Conservation (phyloP, 2,329 filamentous ascomycete genomes). For the Clonostachys chloroleuca region DNA sequence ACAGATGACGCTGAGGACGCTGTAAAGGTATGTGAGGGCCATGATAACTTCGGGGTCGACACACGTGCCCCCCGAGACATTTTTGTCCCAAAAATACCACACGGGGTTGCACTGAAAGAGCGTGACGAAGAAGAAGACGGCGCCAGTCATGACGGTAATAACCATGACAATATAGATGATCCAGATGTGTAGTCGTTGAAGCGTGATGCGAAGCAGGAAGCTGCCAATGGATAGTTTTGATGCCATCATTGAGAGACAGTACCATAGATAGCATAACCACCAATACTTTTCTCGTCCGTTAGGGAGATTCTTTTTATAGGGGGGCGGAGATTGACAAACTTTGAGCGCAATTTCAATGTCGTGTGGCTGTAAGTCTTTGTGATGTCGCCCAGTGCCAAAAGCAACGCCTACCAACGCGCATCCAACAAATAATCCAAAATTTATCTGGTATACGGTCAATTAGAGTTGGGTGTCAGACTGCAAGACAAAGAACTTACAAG, state of each 20-base stretch:
- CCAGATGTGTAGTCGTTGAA: slow-evolving; percentile 21
- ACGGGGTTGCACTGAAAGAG: slow-evolving; percentile 33
- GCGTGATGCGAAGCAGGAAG: slow-evolving; percentile 33
- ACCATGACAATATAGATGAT: slow-evolving; percentile 28
- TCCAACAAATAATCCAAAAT: slow-evolving; percentile 12
- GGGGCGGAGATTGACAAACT: slow-evolving; percentile 11
- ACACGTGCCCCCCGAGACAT: slow-evolving; percentile 25
- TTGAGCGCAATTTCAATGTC: slow-evolving; percentile 23
- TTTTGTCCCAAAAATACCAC: slow-evolving; percentile 32
- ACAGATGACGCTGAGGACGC: slow-evolving; percentile 39
- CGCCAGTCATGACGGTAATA: slow-evolving; percentile 26
- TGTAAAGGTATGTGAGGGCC: slow-evolving; percentile 46
- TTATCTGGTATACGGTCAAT: slow-evolving; percentile 10
- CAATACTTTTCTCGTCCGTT: slow-evolving; percentile 16
- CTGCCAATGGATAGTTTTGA: slow-evolving; percentile 36
- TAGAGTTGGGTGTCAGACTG: not conserved
- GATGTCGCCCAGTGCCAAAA: slow-evolving; percentile 34
- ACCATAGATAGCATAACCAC: slow-evolving; percentile 32
- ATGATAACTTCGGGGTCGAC: slow-evolving; percentile 38
- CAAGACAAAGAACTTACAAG: slow-evolving; percentile 12
- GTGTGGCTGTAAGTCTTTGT: slow-evolving; percentile 15
- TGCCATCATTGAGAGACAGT: slow-evolving; percentile 25
- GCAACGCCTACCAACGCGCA: slow-evolving; percentile 25
- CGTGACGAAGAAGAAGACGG: slow-evolving; percentile 33
- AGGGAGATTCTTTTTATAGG: not conserved